Evolutionary conservation across 2,329 filamentous ascomycete genomes (phyloP).

Genomic region (Cercospora canescens): DNA sequence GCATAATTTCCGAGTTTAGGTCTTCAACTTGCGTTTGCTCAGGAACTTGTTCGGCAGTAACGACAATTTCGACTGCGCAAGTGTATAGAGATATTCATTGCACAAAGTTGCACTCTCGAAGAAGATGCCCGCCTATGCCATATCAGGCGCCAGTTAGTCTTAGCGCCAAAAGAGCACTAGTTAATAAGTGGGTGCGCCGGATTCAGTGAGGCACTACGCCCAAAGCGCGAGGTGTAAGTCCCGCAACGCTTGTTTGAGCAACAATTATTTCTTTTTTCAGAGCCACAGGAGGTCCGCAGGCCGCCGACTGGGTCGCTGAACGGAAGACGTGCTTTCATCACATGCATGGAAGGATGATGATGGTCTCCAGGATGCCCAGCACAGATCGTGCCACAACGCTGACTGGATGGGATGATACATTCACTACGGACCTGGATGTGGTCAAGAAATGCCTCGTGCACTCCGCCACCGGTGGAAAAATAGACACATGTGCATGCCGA

Average conservation of each 20-base stretch:
- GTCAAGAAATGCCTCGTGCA: neutral
- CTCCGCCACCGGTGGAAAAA: neutral
- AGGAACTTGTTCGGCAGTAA: neutral
- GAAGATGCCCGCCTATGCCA: neutral
- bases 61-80: neutral
- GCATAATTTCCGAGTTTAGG: neutral
- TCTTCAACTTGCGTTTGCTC: neutral
- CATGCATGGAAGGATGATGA: neutral
- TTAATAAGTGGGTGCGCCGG: neutral
- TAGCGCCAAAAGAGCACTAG: neutral
- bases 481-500: neutral
- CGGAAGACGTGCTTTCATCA: neutral
- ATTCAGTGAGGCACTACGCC: neutral
- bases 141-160: neutral
- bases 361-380: neutral
- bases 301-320: neutral
- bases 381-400: neutral
- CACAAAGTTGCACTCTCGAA: neutral
- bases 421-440: neutral
- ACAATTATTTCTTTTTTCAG: neutral
- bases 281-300: neutral
- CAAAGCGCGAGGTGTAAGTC: neutral
- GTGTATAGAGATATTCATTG: neutral
- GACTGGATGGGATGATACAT: neutral
- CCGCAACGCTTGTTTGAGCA: neutral